These are phyloP conservation scores for Pythium angustatum DNA, from an alignment of 352 stramenopile species.

Conservation along the genomic window DNA sequence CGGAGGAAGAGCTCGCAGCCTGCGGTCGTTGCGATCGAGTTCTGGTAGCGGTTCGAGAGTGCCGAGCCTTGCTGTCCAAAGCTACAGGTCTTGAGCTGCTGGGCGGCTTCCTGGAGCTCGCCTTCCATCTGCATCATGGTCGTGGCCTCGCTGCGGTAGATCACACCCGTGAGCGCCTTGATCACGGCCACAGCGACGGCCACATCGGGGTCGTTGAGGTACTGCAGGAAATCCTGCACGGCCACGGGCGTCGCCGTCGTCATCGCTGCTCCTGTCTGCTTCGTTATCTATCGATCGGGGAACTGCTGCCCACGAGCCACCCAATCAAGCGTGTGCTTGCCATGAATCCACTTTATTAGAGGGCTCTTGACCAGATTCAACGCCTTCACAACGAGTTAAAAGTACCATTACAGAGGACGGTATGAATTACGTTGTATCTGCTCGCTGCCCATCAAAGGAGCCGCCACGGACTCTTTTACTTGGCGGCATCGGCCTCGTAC, in stretches of 20 bases:
- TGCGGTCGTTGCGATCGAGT: slow-evolving; percentile 89
- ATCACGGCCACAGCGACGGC: slow-evolving; percentile 94
- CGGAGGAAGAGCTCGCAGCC: slow-evolving; percentile 94
- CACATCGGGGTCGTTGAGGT: slow-evolving; percentile 72
- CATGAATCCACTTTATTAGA: slow-evolving; percentile 31
- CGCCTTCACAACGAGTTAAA: not conserved
- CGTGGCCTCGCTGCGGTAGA: slow-evolving; percentile 86
- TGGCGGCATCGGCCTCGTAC: slow-evolving; percentile 40
- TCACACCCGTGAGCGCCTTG: slow-evolving; percentile 91
- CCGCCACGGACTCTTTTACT: not conserved
- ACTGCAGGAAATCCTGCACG: slow-evolving; percentile 75
- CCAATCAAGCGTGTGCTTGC: slow-evolving; percentile 5
- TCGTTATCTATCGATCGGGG: not conserved
- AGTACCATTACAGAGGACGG: slow-evolving; percentile 9
- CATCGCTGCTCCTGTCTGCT: slow-evolving; percentile 3
- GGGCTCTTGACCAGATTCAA: not conserved
- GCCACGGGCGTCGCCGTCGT: slow-evolving; percentile 30
- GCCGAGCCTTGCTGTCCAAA: slow-evolving; percentile 38
- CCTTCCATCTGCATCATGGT: slow-evolving; percentile 97
- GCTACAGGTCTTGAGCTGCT: slow-evolving; percentile 65
- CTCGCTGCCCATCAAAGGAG: too few species aligned
- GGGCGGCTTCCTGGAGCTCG: slow-evolving; percentile 87
- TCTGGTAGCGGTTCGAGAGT: slow-evolving; percentile 55
- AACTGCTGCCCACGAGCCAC: slow-evolving; percentile 6
- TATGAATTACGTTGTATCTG: slow-evolving; percentile 7